phyloP scores from a whole-genome alignment of 1,139 yeast species.

The Kazachstania sp. region DNA sequence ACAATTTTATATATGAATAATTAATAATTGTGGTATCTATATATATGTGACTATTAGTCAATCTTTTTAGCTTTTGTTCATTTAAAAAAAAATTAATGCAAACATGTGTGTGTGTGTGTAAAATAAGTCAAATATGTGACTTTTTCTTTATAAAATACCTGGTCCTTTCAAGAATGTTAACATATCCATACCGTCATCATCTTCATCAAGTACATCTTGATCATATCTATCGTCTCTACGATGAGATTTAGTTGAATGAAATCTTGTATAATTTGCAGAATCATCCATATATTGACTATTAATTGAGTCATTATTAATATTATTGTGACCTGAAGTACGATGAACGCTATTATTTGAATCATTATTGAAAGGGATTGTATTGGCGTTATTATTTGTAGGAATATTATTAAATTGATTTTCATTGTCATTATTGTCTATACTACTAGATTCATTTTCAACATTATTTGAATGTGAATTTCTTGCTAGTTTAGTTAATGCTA shows the following conservation, averaged over 20 bases:
- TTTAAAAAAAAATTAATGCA: background rate
- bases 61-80: background rate
- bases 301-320: background rate
- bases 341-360: background rate
- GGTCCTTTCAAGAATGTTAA: conserved; percentile 18
- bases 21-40: no score
- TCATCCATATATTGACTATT: background rate
- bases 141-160: conserved; percentile 3
- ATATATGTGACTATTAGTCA: no score
- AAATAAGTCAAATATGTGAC: background rate
- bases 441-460: background rate
- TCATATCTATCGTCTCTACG: conserved; percentile 1
- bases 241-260: background rate
- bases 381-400: background rate
- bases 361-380: background rate
- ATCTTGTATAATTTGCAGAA: background rate
- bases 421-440: background rate
- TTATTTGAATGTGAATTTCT: background rate
- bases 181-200: conserved; percentile 14
- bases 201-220: conserved; percentile 1
- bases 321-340: background rate
- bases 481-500: conserved; percentile 12
- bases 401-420: conserved; percentile 1
- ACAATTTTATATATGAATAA: no score
- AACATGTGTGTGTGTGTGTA: no score